Conservation (phyloP, 139 green algal species). For the Tetradesmus lagerheimii region DNA sequence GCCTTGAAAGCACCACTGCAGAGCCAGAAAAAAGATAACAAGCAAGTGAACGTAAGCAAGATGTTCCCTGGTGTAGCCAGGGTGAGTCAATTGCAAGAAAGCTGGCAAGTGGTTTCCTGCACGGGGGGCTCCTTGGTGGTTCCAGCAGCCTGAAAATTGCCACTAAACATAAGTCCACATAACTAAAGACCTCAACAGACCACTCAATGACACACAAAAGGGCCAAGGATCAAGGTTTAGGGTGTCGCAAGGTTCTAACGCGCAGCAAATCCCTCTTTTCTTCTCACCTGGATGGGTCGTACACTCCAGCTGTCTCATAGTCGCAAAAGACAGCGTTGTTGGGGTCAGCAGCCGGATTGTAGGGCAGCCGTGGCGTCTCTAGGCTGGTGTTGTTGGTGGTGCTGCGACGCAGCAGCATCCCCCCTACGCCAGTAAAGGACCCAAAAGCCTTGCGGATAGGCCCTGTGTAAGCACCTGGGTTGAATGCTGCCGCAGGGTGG, state of each 20-base stretch:
- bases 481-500: background rate
- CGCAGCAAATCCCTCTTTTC: too few species aligned
- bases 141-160: too few species aligned
- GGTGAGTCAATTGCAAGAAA: too few species aligned
- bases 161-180: too few species aligned
- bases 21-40: background rate
- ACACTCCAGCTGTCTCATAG: conserved; percentile 25
- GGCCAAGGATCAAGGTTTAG: too few species aligned
- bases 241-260: too few species aligned
- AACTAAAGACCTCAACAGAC: too few species aligned
- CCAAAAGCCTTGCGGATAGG: background rate
- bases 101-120: too few species aligned
- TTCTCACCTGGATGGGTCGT: conserved; percentile 13
- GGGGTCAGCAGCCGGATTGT: background rate
- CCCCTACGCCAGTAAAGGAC: background rate
- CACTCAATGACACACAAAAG: too few species aligned
- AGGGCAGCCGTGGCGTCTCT: background rate
- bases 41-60: background rate
- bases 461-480: background rate
- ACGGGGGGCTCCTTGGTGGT: too few species aligned
- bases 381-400: background rate
- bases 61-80: too few species aligned
- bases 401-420: background rate
- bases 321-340: conserved; percentile 23
- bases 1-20: conserved; percentile 6